These are phyloP conservation scores for Neurospora crassa DNA, from an alignment of 2,329 filamentous ascomycete genomes.

Conservation along the genomic window DNA sequence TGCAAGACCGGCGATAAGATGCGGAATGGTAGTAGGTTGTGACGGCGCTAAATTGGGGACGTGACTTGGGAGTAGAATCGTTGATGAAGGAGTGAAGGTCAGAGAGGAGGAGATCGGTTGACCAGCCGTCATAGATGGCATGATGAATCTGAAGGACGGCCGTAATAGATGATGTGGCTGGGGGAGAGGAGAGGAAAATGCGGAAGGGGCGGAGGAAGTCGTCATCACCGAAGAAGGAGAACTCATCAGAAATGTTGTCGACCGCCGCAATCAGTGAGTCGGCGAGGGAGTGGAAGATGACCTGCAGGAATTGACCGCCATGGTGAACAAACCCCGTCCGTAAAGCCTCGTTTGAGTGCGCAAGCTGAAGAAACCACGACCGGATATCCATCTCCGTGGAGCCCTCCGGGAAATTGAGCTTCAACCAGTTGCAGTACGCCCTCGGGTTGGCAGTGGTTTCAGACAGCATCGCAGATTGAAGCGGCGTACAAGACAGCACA, in stretches of 20 bases:
- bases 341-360: conserved; percentile 53
- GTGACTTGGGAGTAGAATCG: conserved; percentile 19
- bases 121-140: conserved; percentile 90
- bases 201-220: conserved; percentile 47
- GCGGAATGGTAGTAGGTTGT: conserved; percentile 35
- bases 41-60: conserved; percentile 55
- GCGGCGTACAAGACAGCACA: conserved; percentile 54
- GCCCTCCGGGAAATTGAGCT: conserved; percentile 43
- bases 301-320: conserved; percentile 44
- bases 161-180: conserved; percentile 15
- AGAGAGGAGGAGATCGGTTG: conserved; percentile 61
- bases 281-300: conserved; percentile 50
- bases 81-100: conserved; percentile 51
- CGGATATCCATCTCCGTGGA: conserved; percentile 30
- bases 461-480: conserved; percentile 72
- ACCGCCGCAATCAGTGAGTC: conserved; percentile 32
- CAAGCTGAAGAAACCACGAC: conserved; percentile 39
- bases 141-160: conserved; percentile 61
- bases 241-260: conserved; percentile 28
- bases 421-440: conserved; percentile 72
- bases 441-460: conserved; percentile 53
- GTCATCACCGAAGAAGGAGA: conserved; percentile 27
- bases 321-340: conserved; percentile 63
- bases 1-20: conserved; percentile 20
- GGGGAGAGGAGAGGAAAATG: conserved; percentile 40